Evolutionary conservation across 305 asterid species (phyloP), one percentile per base, ranked within the genome.

Genomic region (Stenogyne calaminthoides): DNA sequence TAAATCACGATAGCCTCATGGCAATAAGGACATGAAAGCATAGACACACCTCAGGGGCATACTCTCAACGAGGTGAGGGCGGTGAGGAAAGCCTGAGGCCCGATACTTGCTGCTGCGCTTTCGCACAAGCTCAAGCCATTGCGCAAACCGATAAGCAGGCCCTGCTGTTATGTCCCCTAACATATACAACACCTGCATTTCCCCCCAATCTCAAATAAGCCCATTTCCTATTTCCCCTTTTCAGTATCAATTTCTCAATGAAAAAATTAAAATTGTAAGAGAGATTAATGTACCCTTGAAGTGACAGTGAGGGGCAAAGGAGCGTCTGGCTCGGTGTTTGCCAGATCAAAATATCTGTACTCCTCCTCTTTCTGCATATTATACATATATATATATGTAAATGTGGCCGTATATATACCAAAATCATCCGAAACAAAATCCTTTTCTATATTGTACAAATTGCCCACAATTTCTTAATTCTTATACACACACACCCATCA

Each of bases 41-140:
- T 9, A 39, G 57, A 76, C 76, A 54, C 73, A 93, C 99, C 99
- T 89, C 79, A 87, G 8, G 82, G 82, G 86, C 93, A 92, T 84
- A 72, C 87, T 85, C 85, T 79, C 87, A 2, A 69, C 57, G 69
- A 74, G 81, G 63, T 83, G 86, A 78, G 80, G 90, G 25, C 96
- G 84, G 57, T 76, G 87, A 64, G 99, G 97, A 83, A 92, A 88
- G 10, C 96, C 97, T 0, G 98, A 95, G 70, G 96, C 84, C 69
- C 94, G 86, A 78, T 84, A 83, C 81, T 80, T 89, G 80, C 95
- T 82, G 76, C 97, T 94, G 60, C 98, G 90, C 77, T 88, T 90
- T 55, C 99, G 95, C 7, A 90, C 99, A 73, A 90, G 91, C 80
- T 92, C 99, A 87, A 95, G 84, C 99, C 99, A 95, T 89, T 95